Conservation (phyloP, 1,139 yeast genomes). For the Hyphopichia buzzinii region DNA sequence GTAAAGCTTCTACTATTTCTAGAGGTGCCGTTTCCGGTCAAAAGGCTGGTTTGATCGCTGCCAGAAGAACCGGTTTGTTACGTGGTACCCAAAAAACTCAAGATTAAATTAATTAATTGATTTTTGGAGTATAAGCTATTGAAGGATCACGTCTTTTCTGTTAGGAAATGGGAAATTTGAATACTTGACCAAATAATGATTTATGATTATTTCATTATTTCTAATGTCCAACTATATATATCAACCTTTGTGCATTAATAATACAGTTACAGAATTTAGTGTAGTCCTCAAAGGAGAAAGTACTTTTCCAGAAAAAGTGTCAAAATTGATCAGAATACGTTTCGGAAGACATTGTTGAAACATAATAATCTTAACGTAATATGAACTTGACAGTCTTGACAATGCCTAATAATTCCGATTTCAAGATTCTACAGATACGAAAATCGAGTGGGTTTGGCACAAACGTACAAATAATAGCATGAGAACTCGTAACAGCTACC, state of each 20-base stretch:
- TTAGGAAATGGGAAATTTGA: not conserved
- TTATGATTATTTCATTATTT: not conserved
- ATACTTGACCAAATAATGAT: not conserved
- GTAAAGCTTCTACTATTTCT: conserved; percentile 96
- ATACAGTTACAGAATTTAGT: too few species aligned
- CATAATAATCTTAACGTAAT: too few species aligned
- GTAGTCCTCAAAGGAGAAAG: too few species aligned
- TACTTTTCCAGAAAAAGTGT: too few species aligned
- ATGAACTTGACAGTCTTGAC: too few species aligned
- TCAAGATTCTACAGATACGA: too few species aligned
- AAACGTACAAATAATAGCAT: too few species aligned
- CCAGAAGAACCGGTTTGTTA: conserved; percentile 98
- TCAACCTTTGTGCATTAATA: conserved; percentile 10
- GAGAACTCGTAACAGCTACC: too few species aligned
- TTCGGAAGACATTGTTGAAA: too few species aligned
- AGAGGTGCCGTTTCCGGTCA: conserved; percentile 98
- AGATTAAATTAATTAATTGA: conserved; percentile 31
- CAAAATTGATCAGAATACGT: too few species aligned
- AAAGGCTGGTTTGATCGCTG: conserved; percentile 98
- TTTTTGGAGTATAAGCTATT: not conserved
- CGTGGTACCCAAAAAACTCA: conserved; percentile 95
- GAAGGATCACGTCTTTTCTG: not conserved
- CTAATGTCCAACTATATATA: conserved; percentile 4
- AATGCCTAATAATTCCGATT: too few species aligned
- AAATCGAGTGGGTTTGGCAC: too few species aligned